A percentile compares a stretch with the other conserved stretches of the same genome.
phyloP scores from a whole-genome alignment of 2,329 filamentous ascomycete species.

The Venturia nashicola region DNA sequence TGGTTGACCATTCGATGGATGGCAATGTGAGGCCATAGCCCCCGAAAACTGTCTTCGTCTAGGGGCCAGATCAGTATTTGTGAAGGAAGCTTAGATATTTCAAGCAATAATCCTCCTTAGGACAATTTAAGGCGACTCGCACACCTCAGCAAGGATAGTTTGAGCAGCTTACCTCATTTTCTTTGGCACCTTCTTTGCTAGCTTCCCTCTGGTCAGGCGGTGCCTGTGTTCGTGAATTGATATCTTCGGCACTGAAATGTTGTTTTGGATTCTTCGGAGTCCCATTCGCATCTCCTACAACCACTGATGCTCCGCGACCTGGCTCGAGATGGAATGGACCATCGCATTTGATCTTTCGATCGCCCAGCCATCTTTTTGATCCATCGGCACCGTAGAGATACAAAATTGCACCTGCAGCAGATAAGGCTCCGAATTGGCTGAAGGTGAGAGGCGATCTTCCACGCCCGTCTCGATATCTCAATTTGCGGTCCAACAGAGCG shows the following conservation, averaged over 20 bases:
- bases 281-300: background rate
- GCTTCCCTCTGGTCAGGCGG: background rate
- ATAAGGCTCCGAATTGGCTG: background rate
- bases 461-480: background rate
- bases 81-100: background rate
- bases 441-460: background rate
- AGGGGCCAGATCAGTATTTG: background rate
- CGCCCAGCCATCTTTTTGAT: background rate
- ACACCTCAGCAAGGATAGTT: background rate
- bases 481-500: background rate
- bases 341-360: background rate
- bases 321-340: background rate
- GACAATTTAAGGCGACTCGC: background rate
- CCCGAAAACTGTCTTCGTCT: background rate
- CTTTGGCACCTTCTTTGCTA: background rate
- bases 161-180: background rate
- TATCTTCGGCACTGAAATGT: slow-evolving; percentile 9
- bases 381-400: background rate
- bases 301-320: background rate
- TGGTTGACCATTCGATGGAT: slow-evolving; percentile 7
- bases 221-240: slow-evolving; percentile 5
- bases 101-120: background rate
- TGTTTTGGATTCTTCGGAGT: background rate
- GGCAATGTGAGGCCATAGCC: background rate
- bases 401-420: background rate